Conservation (phyloP, 768 basidiomycete species). For the Pilatotrama ljubarskyi region DNA sequence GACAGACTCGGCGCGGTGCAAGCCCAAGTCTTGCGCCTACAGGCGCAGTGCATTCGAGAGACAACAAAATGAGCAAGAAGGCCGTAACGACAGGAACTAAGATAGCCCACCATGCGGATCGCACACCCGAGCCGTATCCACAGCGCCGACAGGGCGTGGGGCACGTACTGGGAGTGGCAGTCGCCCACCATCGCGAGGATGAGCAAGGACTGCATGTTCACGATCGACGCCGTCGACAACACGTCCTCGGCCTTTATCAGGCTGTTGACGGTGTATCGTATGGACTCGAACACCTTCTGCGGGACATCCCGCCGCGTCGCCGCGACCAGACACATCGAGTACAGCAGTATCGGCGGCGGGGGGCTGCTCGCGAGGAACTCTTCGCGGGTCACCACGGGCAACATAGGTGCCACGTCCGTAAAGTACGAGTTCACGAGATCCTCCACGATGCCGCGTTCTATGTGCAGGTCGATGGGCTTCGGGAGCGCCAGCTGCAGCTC, state of each 20-base stretch:
- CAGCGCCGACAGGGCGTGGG: constrained; percentile 80
- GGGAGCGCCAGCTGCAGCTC: constrained; percentile 56
- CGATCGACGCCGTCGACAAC: constrained; percentile 79
- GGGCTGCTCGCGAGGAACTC: constrained; percentile 81
- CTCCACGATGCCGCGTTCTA: constrained; percentile 79
- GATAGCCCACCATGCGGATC: constrained; percentile 81
- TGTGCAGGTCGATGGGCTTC: constrained; percentile 67
- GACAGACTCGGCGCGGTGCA: constrained; percentile 89
- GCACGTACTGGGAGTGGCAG: constrained; percentile 86
- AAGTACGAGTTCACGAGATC: constrained; percentile 91
- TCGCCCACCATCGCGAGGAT: constrained; percentile 88
- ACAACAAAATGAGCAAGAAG: constrained; percentile 4
- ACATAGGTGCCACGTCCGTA: constrained; percentile 79
- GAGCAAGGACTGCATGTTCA: constrained; percentile 85
- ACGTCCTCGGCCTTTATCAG: constrained; percentile 91
- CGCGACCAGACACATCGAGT: constrained; percentile 92
- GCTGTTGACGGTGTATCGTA: constrained; percentile 83
- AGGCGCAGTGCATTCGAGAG: constrained; percentile 13
- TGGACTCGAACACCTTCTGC: constrained; percentile 83
- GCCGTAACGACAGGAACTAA: constrained; percentile 11
- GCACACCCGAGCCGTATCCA: constrained; percentile 87
- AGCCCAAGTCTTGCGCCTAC: constrained; percentile 93
- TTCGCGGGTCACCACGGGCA: constrained; percentile 84
- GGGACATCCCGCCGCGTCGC: constrained; percentile 84
- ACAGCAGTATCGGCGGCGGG: constrained; percentile 81